Base-by-base conservation (phyloP, 805 yeast genomes). In the Komagataella populi region DNA sequence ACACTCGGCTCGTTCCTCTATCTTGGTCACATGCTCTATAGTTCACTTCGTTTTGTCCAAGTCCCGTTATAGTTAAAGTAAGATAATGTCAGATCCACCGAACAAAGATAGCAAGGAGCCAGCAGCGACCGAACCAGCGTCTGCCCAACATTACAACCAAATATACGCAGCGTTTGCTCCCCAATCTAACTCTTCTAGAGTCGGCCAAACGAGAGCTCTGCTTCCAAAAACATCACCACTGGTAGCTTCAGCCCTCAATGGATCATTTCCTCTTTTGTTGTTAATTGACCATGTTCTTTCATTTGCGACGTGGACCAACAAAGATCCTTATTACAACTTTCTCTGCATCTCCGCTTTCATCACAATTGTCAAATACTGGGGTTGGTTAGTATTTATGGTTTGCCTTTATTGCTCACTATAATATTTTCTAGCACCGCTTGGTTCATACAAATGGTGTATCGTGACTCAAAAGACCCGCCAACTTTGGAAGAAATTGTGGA, bases 401-500 rank as follows among this genome's bases (percentile, higher is more conserved):
- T 77, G 10, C 82, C 81, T 0, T 43, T 71, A 3, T 46, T 72
- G 12, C 44, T 67, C 3, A 64, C 70, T 7, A 44, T 72, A n/a
- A 50, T 57, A 1, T 68, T 71, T 55, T 65, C 76, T 48, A 65
- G 72, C 44, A 39, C 66, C 6, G 70, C 70, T 30, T 78, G 81
- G 81, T 61, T 68, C 18, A 60, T 72, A 6, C 70, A 67, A 52
- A 68, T 76, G 4, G 67, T 70, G 6, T 64, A 72, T 3, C 47
- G 44, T 16, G 51, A 55, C 12, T 52, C 50, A 5, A 49, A 53
- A 17, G 65, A 55, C 50, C 69, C 72, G 48, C 81, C 81, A 10
- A 77, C 81, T 1, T 61, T 77, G 36, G 80, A 76, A 50, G 82
- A 77, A 55, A 75, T 77, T n/a, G n/a, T n/a, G n/a, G n/a, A n/a